Base-by-base conservation (phyloP, 2,329 filamentous ascomycete species). In the Pyrenochaeta sp. region DNA sequence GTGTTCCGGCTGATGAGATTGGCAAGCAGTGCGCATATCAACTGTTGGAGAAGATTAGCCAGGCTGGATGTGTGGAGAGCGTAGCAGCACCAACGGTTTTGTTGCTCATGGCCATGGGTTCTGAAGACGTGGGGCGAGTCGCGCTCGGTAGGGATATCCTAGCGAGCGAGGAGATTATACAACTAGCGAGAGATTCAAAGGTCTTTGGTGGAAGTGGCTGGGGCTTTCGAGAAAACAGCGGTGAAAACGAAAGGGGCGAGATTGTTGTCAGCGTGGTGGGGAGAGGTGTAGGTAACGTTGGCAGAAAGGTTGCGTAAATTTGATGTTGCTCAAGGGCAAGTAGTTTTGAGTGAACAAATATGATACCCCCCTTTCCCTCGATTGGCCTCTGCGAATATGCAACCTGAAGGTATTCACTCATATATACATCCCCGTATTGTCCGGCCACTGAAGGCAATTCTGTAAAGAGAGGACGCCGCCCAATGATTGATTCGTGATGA, bases 31-130 rank as follows among this genome's bases (percentile, higher is more conserved):
- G 92, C 74, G 95, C 95, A 14, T 92, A 90, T 72, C 93, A 97
- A 75, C 79, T 99, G 45, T 80, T 99, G 11, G 93, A 98, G 76
- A 84, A 87, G 18, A 89, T 98, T 56, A 85, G 85, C 45, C 85
- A 88, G 64, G 94, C 93, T 10, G 95, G 95, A 1, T 97, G 92
- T 72, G 90, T 91, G 2, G 89, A 87, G 47, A 82, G 82, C 12
- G 83, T 89, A 2, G 90, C 91, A 2, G 87, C 88, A 4, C 82
- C 86, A 2, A 94, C 89, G 0, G 83, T 97, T 60, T 76, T 99
- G 47, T 90, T 88, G 15, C 81, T 99, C 58, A 99, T 99, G 95
- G 92, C 93, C 30, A 98, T 99, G 95, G 95, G 95, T 0, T 91
- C 90, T 1, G 95, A 98, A 73, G 95, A 99, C 75, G 92, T 99